These are phyloP conservation scores for Pisolithus tinctorius DNA, from an alignment of 768 basidiomycete species.

Conservation along the genomic window DNA sequence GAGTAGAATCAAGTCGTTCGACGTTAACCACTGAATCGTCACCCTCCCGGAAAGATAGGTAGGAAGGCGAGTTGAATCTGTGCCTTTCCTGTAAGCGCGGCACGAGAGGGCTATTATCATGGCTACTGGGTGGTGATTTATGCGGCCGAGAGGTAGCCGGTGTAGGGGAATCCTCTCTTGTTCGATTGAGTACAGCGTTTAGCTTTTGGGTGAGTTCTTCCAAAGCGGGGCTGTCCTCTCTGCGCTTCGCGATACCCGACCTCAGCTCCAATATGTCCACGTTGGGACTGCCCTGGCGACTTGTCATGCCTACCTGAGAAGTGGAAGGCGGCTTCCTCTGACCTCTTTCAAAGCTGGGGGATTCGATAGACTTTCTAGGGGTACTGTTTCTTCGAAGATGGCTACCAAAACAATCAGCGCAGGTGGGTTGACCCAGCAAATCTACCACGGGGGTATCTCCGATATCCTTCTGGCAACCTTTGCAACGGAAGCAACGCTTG, in stretches of 20 bases:
- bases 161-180: conserved; percentile 22
- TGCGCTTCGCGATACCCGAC: conserved; percentile 24
- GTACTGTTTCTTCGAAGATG: conserved; percentile 55
- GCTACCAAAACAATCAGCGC: conserved; percentile 72
- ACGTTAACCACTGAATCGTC: not conserved
- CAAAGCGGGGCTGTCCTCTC: conserved; percentile 49
- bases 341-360: conserved; percentile 17
- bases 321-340: conserved; percentile 40
- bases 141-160: conserved; percentile 20
- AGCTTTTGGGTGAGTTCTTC: conserved; percentile 44
- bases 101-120: conserved; percentile 23
- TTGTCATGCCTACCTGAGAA: conserved; percentile 27
- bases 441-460: conserved; percentile 76
- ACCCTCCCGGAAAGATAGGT: conserved; percentile 4
- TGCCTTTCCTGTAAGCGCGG: conserved; percentile 18
- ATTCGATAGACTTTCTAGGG: conserved; percentile 32
- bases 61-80: conserved; percentile 8
- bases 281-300: not conserved
- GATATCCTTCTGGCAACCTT: conserved; percentile 65
- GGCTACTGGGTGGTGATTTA: conserved; percentile 10
- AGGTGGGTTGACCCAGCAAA: conserved; percentile 73
- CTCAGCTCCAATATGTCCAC: not conserved
- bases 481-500: conserved; percentile 72
- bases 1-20: conserved; percentile 5
- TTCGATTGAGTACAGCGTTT: conserved; percentile 34